These are phyloP conservation scores for Phtheirospermum japonicum DNA, from an alignment of 257 asterid species.

Conservation along the genomic window DNA sequence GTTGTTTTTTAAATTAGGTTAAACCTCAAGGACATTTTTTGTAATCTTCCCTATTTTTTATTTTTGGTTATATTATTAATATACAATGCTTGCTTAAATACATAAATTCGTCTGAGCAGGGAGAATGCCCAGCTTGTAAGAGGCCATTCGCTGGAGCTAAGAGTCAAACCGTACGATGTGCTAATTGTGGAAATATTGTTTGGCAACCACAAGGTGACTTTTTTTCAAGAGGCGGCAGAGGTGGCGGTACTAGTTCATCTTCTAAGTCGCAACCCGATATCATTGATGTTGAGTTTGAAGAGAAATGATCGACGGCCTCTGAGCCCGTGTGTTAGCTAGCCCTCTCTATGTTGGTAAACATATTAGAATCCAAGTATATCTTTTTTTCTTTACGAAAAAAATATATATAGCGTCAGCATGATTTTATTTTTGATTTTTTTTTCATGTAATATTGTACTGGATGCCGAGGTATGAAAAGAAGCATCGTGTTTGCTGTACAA, in stretches of 20 bases:
- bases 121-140: conserved; percentile 92
- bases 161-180: conserved; percentile 77
- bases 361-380: conserved; percentile 27
- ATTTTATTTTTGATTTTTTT: neutral
- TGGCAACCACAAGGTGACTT: conserved; percentile 87
- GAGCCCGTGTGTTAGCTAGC: conserved; percentile 24
- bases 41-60: neutral
- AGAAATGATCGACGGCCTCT: conserved; percentile 48
- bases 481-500: conserved; percentile 27
- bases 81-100: conserved; percentile 15
- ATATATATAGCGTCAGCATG: neutral
- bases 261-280: conserved; percentile 75
- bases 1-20: neutral
- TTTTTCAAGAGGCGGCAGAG: conserved; percentile 61
- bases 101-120: conserved; percentile 45
- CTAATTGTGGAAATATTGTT: conserved; percentile 82
- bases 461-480: no score
- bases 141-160: conserved; percentile 82
- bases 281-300: conserved; percentile 95
- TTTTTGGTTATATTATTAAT: neutral
- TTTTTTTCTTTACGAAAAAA: neutral
- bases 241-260: conserved; percentile 56
- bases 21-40: neutral
- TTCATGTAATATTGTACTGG: conserved; percentile 19
- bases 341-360: conserved; percentile 16